Conservation (phyloP, 192 early-diverging fungal species). For the Rhizophlyctis rosea region DNA sequence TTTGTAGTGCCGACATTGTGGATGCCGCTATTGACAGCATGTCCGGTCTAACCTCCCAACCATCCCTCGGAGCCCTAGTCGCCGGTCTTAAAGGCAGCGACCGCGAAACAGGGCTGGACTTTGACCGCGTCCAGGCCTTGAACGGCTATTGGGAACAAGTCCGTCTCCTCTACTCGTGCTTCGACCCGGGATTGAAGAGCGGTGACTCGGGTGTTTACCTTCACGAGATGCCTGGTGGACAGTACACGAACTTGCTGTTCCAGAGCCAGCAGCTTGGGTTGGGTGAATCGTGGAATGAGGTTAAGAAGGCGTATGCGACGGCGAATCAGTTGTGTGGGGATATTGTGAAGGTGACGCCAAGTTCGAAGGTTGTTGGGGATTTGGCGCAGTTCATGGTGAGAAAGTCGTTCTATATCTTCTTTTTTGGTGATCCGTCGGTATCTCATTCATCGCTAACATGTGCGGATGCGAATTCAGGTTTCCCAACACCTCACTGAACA, state of each 20-base stretch:
- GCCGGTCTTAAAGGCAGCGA: conserved; percentile 76
- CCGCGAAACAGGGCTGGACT: conserved; percentile 79
- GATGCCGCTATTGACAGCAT: conserved; percentile 91
- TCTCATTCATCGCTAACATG: not conserved
- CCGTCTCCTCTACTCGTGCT: conserved; percentile 92
- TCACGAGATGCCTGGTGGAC: conserved; percentile 96
- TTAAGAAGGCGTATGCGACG: conserved; percentile 86
- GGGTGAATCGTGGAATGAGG: conserved; percentile 87
- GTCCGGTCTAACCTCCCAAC: conserved; percentile 95
- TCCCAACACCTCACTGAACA: conserved; percentile 74
- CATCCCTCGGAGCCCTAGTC: conserved; percentile 93
- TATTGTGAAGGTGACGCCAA: conserved; percentile 97
- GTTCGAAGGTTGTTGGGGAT: conserved; percentile 97
- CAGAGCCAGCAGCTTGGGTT: conserved; percentile 92
- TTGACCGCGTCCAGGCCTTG: conserved; percentile 75
- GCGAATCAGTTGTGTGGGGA: conserved; percentile 93
- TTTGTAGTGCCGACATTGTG: conserved; percentile 76
- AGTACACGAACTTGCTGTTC: conserved; percentile 99
- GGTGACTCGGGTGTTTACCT: conserved; percentile 89
- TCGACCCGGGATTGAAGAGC: conserved; percentile 87
- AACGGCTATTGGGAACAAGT: conserved; percentile 98
- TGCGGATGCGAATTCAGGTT: conserved; percentile 2
- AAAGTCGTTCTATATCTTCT: not conserved
- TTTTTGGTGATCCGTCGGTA: not conserved
- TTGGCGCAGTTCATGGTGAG: conserved; percentile 95